phyloP scores from a whole-genome alignment of 108 stramenopile species.

The Schizochytrium sp. region DNA sequence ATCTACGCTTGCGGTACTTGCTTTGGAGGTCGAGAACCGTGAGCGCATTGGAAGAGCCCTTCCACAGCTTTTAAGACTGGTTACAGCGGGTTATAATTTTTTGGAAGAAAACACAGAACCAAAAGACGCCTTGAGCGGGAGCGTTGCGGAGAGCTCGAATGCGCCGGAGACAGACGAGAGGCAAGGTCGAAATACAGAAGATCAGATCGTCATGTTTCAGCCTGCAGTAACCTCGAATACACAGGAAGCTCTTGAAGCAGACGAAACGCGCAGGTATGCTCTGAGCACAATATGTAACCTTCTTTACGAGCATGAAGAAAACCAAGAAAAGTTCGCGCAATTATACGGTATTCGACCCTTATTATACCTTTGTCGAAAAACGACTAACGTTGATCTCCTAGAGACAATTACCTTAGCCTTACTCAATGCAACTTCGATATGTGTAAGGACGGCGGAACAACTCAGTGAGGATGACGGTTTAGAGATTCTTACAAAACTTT shows the following conservation, averaged over 20 bases:
- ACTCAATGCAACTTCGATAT: slow-evolving; percentile 15
- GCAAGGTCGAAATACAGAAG: too few relatives aligned
- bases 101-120: too few relatives aligned
- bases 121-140: too few relatives aligned
- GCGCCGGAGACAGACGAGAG: too few relatives aligned
- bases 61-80: too few relatives aligned
- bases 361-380: not conserved
- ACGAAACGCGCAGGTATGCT: slow-evolving; percentile 1
- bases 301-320: slow-evolving; percentile 31
- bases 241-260: not conserved
- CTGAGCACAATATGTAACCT: not conserved
- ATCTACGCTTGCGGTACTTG: not conserved
- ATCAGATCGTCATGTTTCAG: too few relatives aligned
- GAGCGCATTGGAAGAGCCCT: not conserved
- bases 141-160: too few relatives aligned
- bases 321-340: slow-evolving; percentile 34
- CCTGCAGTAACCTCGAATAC: not conserved
- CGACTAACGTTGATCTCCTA: slow-evolving; percentile 31
- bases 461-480: slow-evolving; percentile 31
- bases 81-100: too few relatives aligned
- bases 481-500: not conserved
- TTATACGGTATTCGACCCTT: not conserved
- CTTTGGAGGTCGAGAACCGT: not conserved
- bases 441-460: not conserved
- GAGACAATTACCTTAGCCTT: not conserved